A percentile compares a stretch with the other conserved stretches of the same genome.
phyloP scores from a whole-genome alignment of 805 yeast genomes.

The Cyberlindnera mrakii region DNA sequence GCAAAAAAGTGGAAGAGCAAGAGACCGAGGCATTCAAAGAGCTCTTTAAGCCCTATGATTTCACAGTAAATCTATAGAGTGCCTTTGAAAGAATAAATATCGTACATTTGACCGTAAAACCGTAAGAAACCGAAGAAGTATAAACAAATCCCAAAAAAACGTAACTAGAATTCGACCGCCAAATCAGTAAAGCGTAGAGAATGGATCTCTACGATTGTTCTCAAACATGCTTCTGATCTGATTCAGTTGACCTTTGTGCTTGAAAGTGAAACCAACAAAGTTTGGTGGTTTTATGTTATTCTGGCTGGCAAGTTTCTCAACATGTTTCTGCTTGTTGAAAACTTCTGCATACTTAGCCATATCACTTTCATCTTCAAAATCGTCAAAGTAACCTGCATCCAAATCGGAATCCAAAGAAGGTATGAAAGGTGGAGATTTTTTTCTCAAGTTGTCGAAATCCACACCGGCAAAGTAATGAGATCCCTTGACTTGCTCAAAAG shows the following conservation, averaged over 20 bases:
- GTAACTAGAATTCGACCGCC: not conserved
- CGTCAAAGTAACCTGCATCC: constrained; percentile 98
- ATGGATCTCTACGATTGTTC: constrained; percentile 19
- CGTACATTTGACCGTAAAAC: not conserved
- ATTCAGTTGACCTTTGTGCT: constrained; percentile 49
- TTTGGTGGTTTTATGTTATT: constrained; percentile 54
- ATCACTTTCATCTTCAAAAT: constrained; percentile 91
- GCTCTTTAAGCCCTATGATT: constrained; percentile 48
- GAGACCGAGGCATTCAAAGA: constrained; percentile 63
- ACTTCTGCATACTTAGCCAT: constrained; percentile 98
- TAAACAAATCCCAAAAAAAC: not conserved
- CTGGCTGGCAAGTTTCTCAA: constrained; percentile 72
- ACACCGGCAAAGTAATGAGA: constrained; percentile 83
- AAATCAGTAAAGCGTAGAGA: constrained; percentile 22
- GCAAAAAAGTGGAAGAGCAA: constrained; percentile 49
- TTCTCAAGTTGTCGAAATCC: constrained; percentile 67
- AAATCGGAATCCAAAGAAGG: constrained; percentile 96
- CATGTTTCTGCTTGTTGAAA: constrained; percentile 81
- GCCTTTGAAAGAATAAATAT: not conserved
- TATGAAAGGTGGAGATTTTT: constrained; percentile 83
- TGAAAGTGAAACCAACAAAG: constrained; percentile 93
- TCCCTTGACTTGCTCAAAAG: constrained; percentile 73
- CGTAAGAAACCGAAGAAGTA: not conserved
- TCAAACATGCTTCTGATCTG: constrained; percentile 24
- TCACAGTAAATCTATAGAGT: constrained; percentile 26